phyloP scores from a whole-genome alignment of 306 rosid species.

The Inga laurina region DNA sequence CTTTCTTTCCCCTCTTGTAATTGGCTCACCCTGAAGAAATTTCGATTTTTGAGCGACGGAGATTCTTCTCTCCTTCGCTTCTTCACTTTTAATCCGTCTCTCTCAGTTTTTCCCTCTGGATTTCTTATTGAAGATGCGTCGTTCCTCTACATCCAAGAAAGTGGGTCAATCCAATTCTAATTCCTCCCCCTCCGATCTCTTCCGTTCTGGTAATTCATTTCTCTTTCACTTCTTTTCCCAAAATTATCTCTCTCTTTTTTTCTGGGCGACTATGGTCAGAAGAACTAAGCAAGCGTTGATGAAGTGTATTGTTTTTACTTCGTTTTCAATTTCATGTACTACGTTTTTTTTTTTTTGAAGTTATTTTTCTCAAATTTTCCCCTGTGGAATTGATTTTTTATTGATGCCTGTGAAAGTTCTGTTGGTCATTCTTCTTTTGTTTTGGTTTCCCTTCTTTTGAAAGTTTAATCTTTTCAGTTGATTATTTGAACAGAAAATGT shows the following conservation, averaged over 20 bases:
- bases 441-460: not conserved
- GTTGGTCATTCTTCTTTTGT: not conserved
- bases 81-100: not conserved
- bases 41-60: conserved; percentile 18
- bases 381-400: not conserved
- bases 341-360: not conserved
- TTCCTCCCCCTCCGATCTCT: conserved; percentile 76
- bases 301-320: not conserved
- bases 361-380: not conserved
- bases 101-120: conserved; percentile 37
- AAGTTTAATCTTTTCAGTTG: not conserved
- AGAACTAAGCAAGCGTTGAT: not conserved
- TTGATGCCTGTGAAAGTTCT: not conserved
- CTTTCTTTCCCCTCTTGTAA: not conserved
- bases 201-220: conserved; percentile 66
- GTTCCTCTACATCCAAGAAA: conserved; percentile 58
- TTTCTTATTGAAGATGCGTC: conserved; percentile 74
- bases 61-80: conserved; percentile 24
- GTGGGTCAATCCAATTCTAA: conserved; percentile 79
- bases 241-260: not conserved
- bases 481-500: not conserved
- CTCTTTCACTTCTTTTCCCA: too few species aligned
- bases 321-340: not conserved
- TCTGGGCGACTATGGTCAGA: not conserved
- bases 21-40: conserved; percentile 13